Evolutionary conservation across 2,329 filamentous ascomycete species (phyloP), one percentile per base, ranked within the genome.

Genomic region (Phaeosphaeria sp.): DNA sequence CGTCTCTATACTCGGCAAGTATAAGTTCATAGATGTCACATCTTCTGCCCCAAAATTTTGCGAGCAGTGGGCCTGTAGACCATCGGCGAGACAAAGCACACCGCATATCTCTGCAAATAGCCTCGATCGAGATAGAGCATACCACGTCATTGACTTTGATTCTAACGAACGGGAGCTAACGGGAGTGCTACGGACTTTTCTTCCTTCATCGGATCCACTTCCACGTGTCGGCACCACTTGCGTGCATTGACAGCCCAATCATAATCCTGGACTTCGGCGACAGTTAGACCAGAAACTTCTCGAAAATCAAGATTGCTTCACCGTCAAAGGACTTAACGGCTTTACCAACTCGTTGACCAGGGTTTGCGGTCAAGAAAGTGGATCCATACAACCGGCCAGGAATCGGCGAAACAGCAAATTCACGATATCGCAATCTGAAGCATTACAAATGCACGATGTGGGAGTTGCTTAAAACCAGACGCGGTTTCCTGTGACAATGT

Each of bases 321-420:
- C 40, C 22, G 21, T 27, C 9, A 17, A 15, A 46, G 56, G 51
- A 11, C 24, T 51, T 50, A 55, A 52, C 52, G 56, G 59, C 24
- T 40, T 48, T 56, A 49, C 24, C 36, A 36, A 43, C 20, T 52
- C 40, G 39, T 48, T 25, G 30, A 36, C 5, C 30, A 3, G 43
- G 51, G 55, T 46, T 30, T 65, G 56, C 59, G 59, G 57, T 61
- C 45, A 57, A 55, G 15, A 45, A 42, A 55, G 60, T 63, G 64
- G 65, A 59, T 61, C 64, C 43, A 42, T 56, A 15, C 49, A 49
- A 53, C 52, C 66, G 66, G 66, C 61, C 54, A 64, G 52, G 60
- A 42, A 61, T 68, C 66, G 66, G 66, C 66, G 57, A 69, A 66
- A 59, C 51, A 61, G 54, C 59, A 65, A 66, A 68, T 64, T 60